These are phyloP conservation scores for Phyllachora maydis DNA, from an alignment of 2,329 filamentous ascomycete species.

Conservation along the genomic window DNA sequence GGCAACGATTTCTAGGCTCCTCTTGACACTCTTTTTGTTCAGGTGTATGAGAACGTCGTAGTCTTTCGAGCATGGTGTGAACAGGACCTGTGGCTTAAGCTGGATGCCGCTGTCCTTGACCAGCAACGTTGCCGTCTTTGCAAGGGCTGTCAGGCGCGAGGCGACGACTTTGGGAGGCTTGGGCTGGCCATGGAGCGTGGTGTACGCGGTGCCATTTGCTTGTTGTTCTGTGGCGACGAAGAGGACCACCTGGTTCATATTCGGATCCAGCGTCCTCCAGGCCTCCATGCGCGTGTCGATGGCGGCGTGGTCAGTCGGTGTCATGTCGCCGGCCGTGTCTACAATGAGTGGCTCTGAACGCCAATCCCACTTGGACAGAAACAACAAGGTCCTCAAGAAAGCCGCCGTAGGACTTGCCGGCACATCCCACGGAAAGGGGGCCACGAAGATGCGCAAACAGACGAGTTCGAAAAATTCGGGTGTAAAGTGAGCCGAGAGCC, in stretches of 20 bases:
- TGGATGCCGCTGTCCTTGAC: slow-evolving; percentile 29
- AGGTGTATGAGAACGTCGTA: slow-evolving; percentile 78
- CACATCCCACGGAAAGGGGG: no score
- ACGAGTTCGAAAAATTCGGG: slow-evolving; percentile 75
- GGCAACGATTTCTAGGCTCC: slow-evolving; percentile 15
- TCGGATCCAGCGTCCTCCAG: slow-evolving; percentile 76
- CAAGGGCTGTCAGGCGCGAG: slow-evolving; percentile 61
- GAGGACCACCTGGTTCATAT: slow-evolving; percentile 64
- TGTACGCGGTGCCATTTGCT: slow-evolving; percentile 60
- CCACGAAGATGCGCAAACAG: slow-evolving; percentile 55
- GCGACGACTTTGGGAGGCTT: slow-evolving; percentile 64
- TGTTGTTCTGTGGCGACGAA: slow-evolving; percentile 65
- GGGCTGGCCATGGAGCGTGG: slow-evolving; percentile 29
- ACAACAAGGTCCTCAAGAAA: slow-evolving; percentile 60
- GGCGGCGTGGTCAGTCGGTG: slow-evolving; percentile 33
- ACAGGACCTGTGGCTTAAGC: slow-evolving; percentile 35
- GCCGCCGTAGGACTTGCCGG: slow-evolving; percentile 63
- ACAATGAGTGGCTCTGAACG: slow-evolving; percentile 61
- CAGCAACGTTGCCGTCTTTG: slow-evolving; percentile 50
- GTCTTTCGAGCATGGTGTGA: slow-evolving; percentile 50
- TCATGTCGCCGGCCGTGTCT: slow-evolving; percentile 49
- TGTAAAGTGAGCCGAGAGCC: slow-evolving; percentile 54
- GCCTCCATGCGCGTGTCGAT: slow-evolving; percentile 57
- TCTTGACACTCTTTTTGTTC: slow-evolving; percentile 27
- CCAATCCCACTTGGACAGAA: slow-evolving; percentile 87